phyloP scores from a whole-genome alignment of 2,329 filamentous ascomycete genomes.

The Aspergillus quadricinctus region DNA sequence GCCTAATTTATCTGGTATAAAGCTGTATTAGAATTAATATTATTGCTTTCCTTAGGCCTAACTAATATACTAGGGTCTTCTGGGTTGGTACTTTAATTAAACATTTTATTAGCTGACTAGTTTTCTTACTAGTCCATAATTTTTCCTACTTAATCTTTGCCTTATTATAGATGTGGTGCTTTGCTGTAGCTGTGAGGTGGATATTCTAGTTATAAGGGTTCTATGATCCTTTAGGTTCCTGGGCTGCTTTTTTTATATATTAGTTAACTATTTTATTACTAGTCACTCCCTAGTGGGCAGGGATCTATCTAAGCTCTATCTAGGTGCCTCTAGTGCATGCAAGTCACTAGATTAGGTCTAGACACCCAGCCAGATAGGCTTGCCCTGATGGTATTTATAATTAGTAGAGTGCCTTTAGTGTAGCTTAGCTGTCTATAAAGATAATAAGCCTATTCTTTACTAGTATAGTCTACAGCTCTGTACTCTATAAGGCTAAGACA shows the following conservation, averaged over 20 bases:
- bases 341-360: not conserved
- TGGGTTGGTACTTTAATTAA: not conserved
- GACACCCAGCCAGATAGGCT: not conserved
- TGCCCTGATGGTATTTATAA: not conserved
- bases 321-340: not conserved
- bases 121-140: not conserved
- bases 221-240: not conserved
- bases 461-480: not conserved
- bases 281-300: not conserved
- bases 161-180: constrained; percentile 1
- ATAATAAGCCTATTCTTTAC: not conserved
- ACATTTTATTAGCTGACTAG: not conserved
- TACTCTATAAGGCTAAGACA: not conserved
- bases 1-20: not conserved
- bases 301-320: not conserved
- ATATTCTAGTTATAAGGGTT: not conserved
- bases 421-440: not conserved
- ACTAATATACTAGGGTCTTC: constrained; percentile 1
- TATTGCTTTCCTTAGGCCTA: constrained; percentile 2
- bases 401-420: not conserved
- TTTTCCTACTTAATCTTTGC: constrained; percentile 3
- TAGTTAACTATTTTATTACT: not conserved
- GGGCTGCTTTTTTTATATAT: not conserved
- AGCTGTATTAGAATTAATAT: constrained; percentile 4
- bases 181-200: constrained; percentile 3